Conservation (phyloP, 2,329 filamentous ascomycete genomes). For the Hypomyces perniciosus region DNA sequence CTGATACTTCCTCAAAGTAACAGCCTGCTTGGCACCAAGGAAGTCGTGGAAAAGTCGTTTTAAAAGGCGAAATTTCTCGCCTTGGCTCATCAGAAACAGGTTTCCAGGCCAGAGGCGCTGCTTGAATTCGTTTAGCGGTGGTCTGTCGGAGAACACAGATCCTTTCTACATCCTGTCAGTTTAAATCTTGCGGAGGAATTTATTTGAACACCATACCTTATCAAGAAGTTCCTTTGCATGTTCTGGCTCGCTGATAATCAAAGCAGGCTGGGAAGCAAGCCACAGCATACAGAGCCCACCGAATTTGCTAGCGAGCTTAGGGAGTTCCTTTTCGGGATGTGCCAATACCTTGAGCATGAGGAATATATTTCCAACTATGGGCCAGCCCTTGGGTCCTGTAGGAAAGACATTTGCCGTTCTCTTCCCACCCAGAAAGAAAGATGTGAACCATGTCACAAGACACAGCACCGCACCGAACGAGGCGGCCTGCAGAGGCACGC, state of each 20-base stretch:
- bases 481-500: background rate
- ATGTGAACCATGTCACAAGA: background rate
- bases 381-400: background rate
- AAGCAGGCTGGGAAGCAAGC: background rate
- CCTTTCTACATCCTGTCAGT: background rate
- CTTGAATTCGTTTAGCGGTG: background rate
- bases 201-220: background rate
- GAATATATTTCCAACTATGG: background rate
- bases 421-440: background rate
- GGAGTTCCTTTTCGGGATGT: background rate
- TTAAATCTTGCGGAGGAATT: background rate
- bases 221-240: constrained; percentile 1
- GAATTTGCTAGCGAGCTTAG: background rate
- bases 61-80: background rate
- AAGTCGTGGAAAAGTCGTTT: background rate
- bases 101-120: background rate
- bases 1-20: background rate
- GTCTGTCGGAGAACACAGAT: background rate
- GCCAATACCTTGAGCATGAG: background rate
- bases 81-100: background rate
- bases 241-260: background rate
- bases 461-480: background rate
- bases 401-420: background rate
- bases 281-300: constrained; percentile 1
- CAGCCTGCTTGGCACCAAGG: background rate